Evolutionary conservation across 805 yeast species (phyloP), one percentile per base, ranked within the genome.

Genomic region (Alloascoidea africana): DNA sequence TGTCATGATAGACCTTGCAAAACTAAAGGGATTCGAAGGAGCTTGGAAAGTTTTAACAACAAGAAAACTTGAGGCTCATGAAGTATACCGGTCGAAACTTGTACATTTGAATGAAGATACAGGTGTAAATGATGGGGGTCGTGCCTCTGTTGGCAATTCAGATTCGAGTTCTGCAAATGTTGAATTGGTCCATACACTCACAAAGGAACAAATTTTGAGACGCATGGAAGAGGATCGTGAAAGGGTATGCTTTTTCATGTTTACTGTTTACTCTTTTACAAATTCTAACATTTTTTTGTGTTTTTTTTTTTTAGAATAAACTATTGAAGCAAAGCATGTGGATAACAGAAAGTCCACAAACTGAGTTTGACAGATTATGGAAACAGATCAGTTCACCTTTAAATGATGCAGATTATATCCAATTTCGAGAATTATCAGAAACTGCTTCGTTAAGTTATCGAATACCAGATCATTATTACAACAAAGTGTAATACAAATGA

Each of bases 141-240:
- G n/a, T n/a, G n/a, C n/a, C n/a, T n/a, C n/a, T n/a, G n/a, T n/a
- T n/a, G 13, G 8, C 13, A 23, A 23, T 8, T 8, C 8, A 23
- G 13, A 8, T 8, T 23, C 30, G n/a, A 8, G 13, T 8, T 23
- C 30, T 8, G n/a, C 8, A 23, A 53, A 38, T 53, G 58, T 41
- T 35, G 54, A n/a, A 38, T 54, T 8, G 57, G 51, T 27, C 48
- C 52, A 1, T 40, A 48, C 18, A 33, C 38, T 60, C 17, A 46
- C 64, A 1, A 51, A 51, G 23, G 66, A 73, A 35, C 84, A 78
- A 45, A 73, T 82, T 14, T 52, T 85, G 14, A 66, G 72, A 27
- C 62, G 97, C 42, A 85, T 89, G 77, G 96, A 89, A 52, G 87
- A 79, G 43, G 97, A 89, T 53, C 63, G 98, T 46, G 98, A 89